Percentiles rank a stretch among this genome's conserved stretches.
Conservation (phyloP, 2,329 filamentous ascomycete species). For the Aotearoamyces nothofagi region DNA sequence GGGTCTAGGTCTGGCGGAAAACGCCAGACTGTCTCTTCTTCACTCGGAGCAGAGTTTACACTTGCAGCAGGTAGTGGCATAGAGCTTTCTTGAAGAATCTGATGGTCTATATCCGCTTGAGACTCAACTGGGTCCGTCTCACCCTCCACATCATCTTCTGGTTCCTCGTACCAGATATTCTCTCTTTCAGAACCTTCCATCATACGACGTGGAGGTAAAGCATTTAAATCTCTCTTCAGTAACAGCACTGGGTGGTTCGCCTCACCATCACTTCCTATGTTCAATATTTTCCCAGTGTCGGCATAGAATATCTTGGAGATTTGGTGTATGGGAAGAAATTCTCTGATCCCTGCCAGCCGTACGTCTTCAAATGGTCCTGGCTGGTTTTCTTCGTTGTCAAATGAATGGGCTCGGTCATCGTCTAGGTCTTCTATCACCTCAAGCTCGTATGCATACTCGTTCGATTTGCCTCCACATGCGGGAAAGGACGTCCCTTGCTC, state of each 20-base stretch:
- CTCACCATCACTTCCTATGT: constrained; percentile 52
- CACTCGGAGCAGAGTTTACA: constrained; percentile 5
- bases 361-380: constrained; percentile 43
- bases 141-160: constrained; percentile 5
- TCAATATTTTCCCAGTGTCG: constrained; percentile 59
- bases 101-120: constrained; percentile 19
- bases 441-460: constrained; percentile 55
- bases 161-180: constrained; percentile 12
- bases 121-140: constrained; percentile 6
- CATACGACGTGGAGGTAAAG: constrained; percentile 50
- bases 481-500: constrained; percentile 7
- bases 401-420: constrained; percentile 52
- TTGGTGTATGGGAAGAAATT: constrained; percentile 54
- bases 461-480: constrained; percentile 11
- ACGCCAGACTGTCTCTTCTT: constrained; percentile 21
- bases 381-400: constrained; percentile 41
- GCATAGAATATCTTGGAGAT: constrained; percentile 68
- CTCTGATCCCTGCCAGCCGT: constrained; percentile 44
- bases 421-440: constrained; percentile 56
- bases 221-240: constrained; percentile 51
- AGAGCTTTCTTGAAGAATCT: constrained; percentile 17
- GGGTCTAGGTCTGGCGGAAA: constrained; percentile 53
- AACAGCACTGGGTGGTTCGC: constrained; percentile 52
- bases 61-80: constrained; percentile 5
- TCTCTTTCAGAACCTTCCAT: constrained; percentile 30